Evolutionary conservation across 495 filamentous ascomycete genomes (phyloP), one percentile per base, ranked within the genome.

Genomic region (Glarea lozoyensis): DNA sequence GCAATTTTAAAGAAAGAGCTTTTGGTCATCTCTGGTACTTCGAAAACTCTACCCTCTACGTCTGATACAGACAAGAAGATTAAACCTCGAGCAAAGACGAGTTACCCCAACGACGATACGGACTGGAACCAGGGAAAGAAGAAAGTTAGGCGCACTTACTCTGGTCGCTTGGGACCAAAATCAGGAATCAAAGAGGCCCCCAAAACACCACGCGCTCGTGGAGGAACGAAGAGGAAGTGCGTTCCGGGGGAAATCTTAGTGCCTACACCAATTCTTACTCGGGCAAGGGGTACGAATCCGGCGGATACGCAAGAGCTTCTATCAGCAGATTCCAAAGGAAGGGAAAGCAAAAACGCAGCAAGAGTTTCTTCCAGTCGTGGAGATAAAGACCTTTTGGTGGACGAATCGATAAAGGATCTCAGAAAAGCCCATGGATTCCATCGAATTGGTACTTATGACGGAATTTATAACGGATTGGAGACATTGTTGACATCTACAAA

Each of bases 401-500:
- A 52, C 18, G 9, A 48, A 44, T 27, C 18, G 45, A 4, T 4
- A n/a, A 29, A 40, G 16, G 31, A 23, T 33, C 10, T 25, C 37
- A 54, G 40, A 11, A 52, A 15, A 16, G 45, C 7, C 32, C 47
- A 13, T 51, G 33, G 37, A 49, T 41, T 13, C n/a, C 36, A 9
- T 34, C 46, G 13, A 20, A 35, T 27, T 44, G 49, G 22, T 55
- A 50, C 36, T 43, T 53, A 53, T 41, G 63, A 65, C 40, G 64
- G 63, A 19, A 65, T 76, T 33, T 66, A 69, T 42, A 60, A 60
- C 24, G 71, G 66, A 3, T 42, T 76, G 5, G 67, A 70, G 38
- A 56, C 65, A 17, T 52, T 79, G 17, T 54, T 79, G 10, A 60
- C 58, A 12, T 63, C 67, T 5, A 77, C 73, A 1, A 39, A 50